phyloP scores from a whole-genome alignment of 805 yeast genomes.

The Wickerhamiella sergipiensis region DNA sequence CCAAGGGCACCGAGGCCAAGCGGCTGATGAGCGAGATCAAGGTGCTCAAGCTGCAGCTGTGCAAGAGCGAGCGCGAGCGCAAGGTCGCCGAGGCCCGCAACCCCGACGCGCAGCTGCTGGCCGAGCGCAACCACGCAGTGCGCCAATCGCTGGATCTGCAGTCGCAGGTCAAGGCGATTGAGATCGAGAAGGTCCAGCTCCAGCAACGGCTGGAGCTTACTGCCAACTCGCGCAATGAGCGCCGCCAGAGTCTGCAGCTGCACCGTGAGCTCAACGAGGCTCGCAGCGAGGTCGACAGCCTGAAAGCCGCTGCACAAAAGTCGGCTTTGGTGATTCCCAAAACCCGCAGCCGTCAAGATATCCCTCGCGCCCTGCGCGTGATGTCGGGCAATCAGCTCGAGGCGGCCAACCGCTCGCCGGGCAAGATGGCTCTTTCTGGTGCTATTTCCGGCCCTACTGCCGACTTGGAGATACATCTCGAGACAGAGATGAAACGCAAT shows the following conservation, averaged over 20 bases:
- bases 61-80: conserved; percentile 21
- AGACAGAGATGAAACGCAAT: conserved; percentile 43
- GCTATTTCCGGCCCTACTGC: conserved; percentile 2
- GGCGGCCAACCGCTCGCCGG: neutral
- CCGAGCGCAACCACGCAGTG: conserved; percentile 3
- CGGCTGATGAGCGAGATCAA: conserved; percentile 20
- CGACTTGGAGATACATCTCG: conserved; percentile 42
- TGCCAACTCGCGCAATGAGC: conserved; percentile 3
- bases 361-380: conserved; percentile 7
- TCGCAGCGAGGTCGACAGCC: conserved; percentile 1
- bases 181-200: conserved; percentile 16
- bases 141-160: conserved; percentile 1
- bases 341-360: conserved; percentile 2
- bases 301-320: conserved; percentile 5
- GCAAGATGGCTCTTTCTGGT: neutral
- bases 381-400: conserved; percentile 8
- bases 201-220: conserved; percentile 7
- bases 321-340: conserved; percentile 7
- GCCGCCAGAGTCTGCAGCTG: neutral
- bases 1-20: conserved; percentile 11
- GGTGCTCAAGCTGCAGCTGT: conserved; percentile 21
- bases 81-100: conserved; percentile 15
- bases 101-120: conserved; percentile 14
- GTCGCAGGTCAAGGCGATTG: conserved; percentile 10
- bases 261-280: neutral